Evolutionary conservation across 495 filamentous ascomycete species (phyloP).

Genomic region (Penicillium simplicissimum): DNA sequence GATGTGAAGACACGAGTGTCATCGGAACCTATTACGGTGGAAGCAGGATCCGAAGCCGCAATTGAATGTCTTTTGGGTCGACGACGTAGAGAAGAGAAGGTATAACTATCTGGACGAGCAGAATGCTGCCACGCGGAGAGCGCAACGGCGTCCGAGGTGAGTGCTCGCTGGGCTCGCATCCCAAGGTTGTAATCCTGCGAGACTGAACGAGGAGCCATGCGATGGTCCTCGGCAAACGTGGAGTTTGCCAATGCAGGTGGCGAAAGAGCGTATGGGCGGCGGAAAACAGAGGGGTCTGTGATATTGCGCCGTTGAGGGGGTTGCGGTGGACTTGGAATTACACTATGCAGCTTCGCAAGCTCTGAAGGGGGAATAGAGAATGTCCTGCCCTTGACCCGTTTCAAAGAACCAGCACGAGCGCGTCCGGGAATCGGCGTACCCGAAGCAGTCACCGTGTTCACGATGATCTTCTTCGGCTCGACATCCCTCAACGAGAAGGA

Average conservation of each 20-base stretch:
- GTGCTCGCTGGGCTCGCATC: slow-evolving; percentile 23
- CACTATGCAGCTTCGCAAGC: slow-evolving; percentile 27
- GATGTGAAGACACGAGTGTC: slow-evolving; percentile 73
- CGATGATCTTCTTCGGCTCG: slow-evolving; percentile 27
- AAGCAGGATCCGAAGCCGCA: slow-evolving; percentile 68
- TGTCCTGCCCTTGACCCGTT: slow-evolving; percentile 39
- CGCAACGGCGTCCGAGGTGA: slow-evolving; percentile 35
- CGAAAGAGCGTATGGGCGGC: slow-evolving; percentile 30
- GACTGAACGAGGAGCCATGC: slow-evolving; percentile 26
- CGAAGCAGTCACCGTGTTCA: slow-evolving; percentile 27
- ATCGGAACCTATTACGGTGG: slow-evolving; percentile 83
- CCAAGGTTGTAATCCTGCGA: slow-evolving; percentile 31
- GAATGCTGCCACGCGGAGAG: slow-evolving; percentile 30
- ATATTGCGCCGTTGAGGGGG: slow-evolving; percentile 40
- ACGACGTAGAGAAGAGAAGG: slow-evolving; percentile 35
- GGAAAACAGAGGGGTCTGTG: slow-evolving; percentile 44
- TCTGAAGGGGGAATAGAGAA: slow-evolving; percentile 35
- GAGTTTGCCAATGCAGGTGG: slow-evolving; percentile 21
- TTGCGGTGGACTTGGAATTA: slow-evolving; percentile 23
- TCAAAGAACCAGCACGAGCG: slow-evolving; percentile 32
- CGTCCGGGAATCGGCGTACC: slow-evolving; percentile 22
- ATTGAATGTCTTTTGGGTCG: slow-evolving; percentile 49
- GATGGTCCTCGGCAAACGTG: slow-evolving; percentile 11
- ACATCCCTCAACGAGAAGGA: slow-evolving; percentile 29
- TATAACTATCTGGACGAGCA: slow-evolving; percentile 13